Evolutionary conservation across 768 basidiomycete genomes (phyloP).

Genomic region (Termitomyces sp.): DNA sequence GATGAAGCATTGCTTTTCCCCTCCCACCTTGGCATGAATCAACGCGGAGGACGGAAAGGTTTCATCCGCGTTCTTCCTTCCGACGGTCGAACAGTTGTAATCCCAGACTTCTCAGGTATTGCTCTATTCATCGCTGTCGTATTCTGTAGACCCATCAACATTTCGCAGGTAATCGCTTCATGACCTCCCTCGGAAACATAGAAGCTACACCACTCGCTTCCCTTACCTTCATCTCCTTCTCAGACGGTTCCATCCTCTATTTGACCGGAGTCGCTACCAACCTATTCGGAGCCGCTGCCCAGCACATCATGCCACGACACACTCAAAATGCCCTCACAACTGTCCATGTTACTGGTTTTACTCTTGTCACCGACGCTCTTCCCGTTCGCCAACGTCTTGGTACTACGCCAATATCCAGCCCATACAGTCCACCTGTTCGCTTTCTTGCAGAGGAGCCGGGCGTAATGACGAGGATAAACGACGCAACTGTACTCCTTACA

Average conservation of each 20-base stretch:
- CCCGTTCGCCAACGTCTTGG: slow-evolving; percentile 39
- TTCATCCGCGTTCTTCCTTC: slow-evolving; percentile 54
- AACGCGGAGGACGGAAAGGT: slow-evolving; percentile 57
- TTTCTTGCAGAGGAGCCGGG: slow-evolving; percentile 43
- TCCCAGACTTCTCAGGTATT: slow-evolving; percentile 60
- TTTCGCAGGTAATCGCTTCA: slow-evolving; percentile 47
- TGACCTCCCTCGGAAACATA: slow-evolving; percentile 62
- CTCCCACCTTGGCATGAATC: slow-evolving; percentile 59
- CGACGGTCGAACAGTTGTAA: slow-evolving; percentile 46
- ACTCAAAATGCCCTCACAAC: slow-evolving; percentile 39
- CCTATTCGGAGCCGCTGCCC: slow-evolving; percentile 41
- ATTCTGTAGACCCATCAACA: background rate
- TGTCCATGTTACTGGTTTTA: slow-evolving; percentile 45
- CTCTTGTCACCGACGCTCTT: slow-evolving; percentile 46
- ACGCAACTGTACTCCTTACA: slow-evolving; percentile 29
- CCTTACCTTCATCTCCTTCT: slow-evolving; percentile 50
- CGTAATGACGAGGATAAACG: slow-evolving; percentile 19
- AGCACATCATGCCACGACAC: slow-evolving; percentile 46
- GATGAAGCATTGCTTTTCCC: slow-evolving; percentile 37
- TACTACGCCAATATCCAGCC: slow-evolving; percentile 24
- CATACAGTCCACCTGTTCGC: slow-evolving; percentile 55
- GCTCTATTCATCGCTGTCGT: slow-evolving; percentile 9
- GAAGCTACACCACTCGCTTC: slow-evolving; percentile 50
- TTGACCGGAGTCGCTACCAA: slow-evolving; percentile 52
- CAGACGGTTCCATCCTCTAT: slow-evolving; percentile 52